phyloP scores from a whole-genome alignment of 2,329 filamentous ascomycete species.

The Bretziella fagacearum region DNA sequence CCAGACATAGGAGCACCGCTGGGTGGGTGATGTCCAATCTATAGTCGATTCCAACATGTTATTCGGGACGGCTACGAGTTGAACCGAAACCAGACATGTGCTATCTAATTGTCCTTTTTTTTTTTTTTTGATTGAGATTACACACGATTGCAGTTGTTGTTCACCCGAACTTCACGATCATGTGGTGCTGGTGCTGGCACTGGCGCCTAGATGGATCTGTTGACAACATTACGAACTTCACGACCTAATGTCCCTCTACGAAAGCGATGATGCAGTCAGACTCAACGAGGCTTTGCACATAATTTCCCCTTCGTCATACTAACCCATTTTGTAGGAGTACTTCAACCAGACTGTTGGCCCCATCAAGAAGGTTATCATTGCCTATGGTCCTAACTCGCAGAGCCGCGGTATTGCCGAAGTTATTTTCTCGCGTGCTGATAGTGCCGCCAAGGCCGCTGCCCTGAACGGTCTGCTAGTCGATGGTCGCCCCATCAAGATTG shows the following conservation, averaged over 20 bases:
- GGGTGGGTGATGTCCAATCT: constrained; percentile 5
- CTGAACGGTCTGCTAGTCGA: constrained; percentile 86
- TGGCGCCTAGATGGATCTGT: too few relatives aligned
- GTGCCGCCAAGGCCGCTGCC: constrained; percentile 68
- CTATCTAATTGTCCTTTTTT: not conserved
- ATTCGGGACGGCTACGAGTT: too few relatives aligned
- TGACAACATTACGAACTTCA: constrained; percentile 19
- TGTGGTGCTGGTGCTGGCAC: too few relatives aligned
- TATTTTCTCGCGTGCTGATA: constrained; percentile 63
- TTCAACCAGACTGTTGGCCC: constrained; percentile 74
- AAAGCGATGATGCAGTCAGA: constrained; percentile 35
- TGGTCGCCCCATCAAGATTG: constrained; percentile 81
- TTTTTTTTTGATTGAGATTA: too few relatives aligned
- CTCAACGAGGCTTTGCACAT: not conserved
- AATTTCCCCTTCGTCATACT: constrained; percentile 26
- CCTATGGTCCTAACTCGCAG: constrained; percentile 79
- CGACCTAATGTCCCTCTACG: constrained; percentile 20
- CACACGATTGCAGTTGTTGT: too few relatives aligned
- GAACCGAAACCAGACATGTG: too few relatives aligned
- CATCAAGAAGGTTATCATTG: constrained; percentile 80
- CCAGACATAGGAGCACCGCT: too few relatives aligned
- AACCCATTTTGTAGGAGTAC: constrained; percentile 63
- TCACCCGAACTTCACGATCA: too few relatives aligned
- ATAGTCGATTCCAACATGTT: too few relatives aligned
- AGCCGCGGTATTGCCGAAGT: constrained; percentile 89